Conservation (phyloP, 371 early-diverging fungal genomes). For the Sporodiniella umbellata region DNA sequence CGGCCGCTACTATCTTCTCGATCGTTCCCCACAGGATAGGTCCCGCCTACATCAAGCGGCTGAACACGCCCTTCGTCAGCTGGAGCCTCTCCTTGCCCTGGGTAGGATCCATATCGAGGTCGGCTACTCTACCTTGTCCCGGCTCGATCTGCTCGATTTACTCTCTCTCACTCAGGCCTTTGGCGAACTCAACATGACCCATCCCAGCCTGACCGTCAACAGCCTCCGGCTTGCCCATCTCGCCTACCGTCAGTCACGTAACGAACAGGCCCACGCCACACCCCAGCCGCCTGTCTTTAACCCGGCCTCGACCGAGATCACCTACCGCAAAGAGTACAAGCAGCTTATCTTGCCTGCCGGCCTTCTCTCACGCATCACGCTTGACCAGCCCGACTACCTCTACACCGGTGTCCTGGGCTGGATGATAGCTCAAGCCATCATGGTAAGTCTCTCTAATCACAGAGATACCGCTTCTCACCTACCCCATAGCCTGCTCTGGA, state of each 20-base stretch:
- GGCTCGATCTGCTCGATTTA: slow-evolving; percentile 33
- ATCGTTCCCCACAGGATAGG: no score
- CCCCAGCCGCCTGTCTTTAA: neutral
- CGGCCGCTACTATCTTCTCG: no score
- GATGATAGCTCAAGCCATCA: slow-evolving; percentile 59
- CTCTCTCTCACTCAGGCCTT: slow-evolving; percentile 46
- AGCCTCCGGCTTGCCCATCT: slow-evolving; percentile 28
- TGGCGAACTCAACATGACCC: slow-evolving; percentile 25
- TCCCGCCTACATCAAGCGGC: no score
- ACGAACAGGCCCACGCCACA: slow-evolving; percentile 21
- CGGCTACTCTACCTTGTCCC: slow-evolving; percentile 42
- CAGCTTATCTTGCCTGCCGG: slow-evolving; percentile 55
- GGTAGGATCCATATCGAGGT: slow-evolving; percentile 26
- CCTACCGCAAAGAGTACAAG: neutral
- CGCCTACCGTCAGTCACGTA: slow-evolving; percentile 19
- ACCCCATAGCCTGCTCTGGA: slow-evolving; percentile 52
- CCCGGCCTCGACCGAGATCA: neutral
- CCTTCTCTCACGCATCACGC: slow-evolving; percentile 51
- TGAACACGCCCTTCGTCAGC: no score
- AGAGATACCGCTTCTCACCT: neutral
- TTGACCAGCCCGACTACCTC: slow-evolving; percentile 47
- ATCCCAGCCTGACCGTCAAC: slow-evolving; percentile 46
- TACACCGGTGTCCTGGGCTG: slow-evolving; percentile 56
- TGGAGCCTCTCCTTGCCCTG: no score
- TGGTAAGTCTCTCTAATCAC: slow-evolving; percentile 28